Conservation (phyloP, 1,284 basidiomycete species). For the Somion occarium region DNA sequence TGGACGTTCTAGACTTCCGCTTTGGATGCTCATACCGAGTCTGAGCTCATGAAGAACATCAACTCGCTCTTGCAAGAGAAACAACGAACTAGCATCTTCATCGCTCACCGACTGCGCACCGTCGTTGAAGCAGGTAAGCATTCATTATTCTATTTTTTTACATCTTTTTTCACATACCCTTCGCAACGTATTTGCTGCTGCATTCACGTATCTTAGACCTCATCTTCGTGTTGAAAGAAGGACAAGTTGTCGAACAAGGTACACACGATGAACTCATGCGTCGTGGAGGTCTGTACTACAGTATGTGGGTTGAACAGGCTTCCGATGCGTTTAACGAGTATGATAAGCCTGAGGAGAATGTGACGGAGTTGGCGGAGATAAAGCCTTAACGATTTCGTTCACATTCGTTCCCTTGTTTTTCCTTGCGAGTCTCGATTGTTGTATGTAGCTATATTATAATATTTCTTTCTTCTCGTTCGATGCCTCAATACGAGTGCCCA, state of each 20-base stretch:
- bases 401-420: neutral
- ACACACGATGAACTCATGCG: constrained; percentile 82
- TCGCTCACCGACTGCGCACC: constrained; percentile 88
- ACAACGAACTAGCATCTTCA: constrained; percentile 89
- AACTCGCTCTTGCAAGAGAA: constrained; percentile 75
- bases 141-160: constrained; percentile 18
- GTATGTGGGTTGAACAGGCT: constrained; percentile 86
- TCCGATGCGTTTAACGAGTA: constrained; percentile 21
- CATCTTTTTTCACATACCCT: too few species aligned
- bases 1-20: constrained; percentile 76
- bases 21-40: constrained; percentile 91
- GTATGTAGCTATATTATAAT: too few species aligned
- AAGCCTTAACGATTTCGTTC: neutral
- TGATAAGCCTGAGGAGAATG: constrained; percentile 4
- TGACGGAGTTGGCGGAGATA: neutral
- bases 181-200: constrained; percentile 8
- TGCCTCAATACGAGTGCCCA: too few species aligned
- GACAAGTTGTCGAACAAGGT: constrained; percentile 86
- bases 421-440: neutral
- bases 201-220: constrained; percentile 46
- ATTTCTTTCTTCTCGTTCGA: too few species aligned
- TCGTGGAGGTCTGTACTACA: constrained; percentile 70
- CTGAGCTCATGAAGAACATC: constrained; percentile 94
- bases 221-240: constrained; percentile 87
- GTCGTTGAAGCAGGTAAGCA: constrained; percentile 83